A percentile compares a stretch with the other conserved stretches of the same genome.
Conservation (phyloP, 2,329 filamentous ascomycete genomes). For the Xylaria polymorpha region DNA sequence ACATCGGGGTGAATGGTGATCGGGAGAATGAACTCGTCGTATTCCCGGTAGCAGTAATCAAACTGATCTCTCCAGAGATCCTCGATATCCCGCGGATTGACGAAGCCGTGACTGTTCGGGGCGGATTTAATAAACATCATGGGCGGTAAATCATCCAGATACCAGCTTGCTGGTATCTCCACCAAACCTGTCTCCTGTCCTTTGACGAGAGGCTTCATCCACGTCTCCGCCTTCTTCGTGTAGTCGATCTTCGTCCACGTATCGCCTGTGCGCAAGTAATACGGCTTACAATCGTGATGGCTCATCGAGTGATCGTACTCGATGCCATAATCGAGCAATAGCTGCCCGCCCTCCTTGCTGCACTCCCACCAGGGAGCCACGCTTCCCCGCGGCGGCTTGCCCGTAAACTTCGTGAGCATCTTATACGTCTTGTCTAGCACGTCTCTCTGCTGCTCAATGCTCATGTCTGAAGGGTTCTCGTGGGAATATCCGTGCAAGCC, state of each 20-base stretch:
- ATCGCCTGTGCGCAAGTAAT: constrained; percentile 72
- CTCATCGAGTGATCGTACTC: constrained; percentile 77
- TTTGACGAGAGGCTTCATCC: constrained; percentile 73
- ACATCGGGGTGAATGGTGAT: constrained; percentile 83
- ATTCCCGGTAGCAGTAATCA: constrained; percentile 80
- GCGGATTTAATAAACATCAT: constrained; percentile 79
- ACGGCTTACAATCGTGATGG: constrained; percentile 73
- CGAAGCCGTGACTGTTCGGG: constrained; percentile 72
- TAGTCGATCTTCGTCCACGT: constrained; percentile 77
- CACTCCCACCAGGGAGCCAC: constrained; percentile 82
- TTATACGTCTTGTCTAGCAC: constrained; percentile 80
- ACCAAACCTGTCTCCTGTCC: constrained; percentile 71
- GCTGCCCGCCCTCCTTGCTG: constrained; percentile 72
- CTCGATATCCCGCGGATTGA: constrained; percentile 68
- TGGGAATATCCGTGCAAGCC: constrained; percentile 78
- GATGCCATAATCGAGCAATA: constrained; percentile 73
- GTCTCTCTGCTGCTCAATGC: constrained; percentile 77
- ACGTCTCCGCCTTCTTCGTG: constrained; percentile 67
- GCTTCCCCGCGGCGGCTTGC: constrained; percentile 76
- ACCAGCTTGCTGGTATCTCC: constrained; percentile 71
- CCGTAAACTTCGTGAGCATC: constrained; percentile 76
- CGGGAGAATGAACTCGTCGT: constrained; percentile 81
- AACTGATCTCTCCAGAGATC: constrained; percentile 75
- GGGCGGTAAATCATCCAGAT: constrained; percentile 72
- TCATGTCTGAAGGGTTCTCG: constrained; percentile 79